Evolutionary conservation across 2,329 filamentous ascomycete species (phyloP).

Genomic region (Metarhizium humberi): DNA sequence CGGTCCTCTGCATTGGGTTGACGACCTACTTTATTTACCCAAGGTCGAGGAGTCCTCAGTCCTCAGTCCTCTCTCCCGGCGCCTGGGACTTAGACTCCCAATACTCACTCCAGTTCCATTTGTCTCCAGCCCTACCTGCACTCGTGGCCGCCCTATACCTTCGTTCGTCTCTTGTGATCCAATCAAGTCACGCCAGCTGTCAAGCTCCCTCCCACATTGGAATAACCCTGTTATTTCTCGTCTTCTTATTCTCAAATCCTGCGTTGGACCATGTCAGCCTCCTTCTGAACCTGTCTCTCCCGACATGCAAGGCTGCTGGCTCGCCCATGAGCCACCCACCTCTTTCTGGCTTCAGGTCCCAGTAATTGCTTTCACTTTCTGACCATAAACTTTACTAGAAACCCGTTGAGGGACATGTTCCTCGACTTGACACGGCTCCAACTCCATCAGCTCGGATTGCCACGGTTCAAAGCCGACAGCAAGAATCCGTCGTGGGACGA

Average conservation of each 20-base stretch:
- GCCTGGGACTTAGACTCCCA: background rate
- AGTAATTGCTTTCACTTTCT: background rate
- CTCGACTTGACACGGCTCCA: background rate
- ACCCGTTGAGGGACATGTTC: background rate
- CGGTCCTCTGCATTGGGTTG: too few species aligned
- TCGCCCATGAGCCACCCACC: background rate
- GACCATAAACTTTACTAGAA: background rate
- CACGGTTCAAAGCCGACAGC: background rate
- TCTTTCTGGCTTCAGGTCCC: background rate
- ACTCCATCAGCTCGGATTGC: background rate
- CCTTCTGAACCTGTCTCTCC: background rate
- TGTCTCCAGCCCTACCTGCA: background rate
- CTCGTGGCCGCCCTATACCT: background rate
- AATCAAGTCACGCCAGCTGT: conserved; percentile 7
- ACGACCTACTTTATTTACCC: too few species aligned
- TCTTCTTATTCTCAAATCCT: background rate
- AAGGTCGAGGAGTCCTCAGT: background rate
- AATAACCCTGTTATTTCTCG: background rate
- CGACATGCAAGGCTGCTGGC: background rate
- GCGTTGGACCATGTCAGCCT: background rate
- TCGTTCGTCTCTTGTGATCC: background rate
- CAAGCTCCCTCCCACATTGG: background rate
- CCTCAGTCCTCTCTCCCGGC: background rate
- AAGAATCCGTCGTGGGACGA: background rate
- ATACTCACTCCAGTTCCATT: background rate